Evolutionary conservation across 768 basidiomycete species (phyloP).

Genomic region (Cubamyces sp.): DNA sequence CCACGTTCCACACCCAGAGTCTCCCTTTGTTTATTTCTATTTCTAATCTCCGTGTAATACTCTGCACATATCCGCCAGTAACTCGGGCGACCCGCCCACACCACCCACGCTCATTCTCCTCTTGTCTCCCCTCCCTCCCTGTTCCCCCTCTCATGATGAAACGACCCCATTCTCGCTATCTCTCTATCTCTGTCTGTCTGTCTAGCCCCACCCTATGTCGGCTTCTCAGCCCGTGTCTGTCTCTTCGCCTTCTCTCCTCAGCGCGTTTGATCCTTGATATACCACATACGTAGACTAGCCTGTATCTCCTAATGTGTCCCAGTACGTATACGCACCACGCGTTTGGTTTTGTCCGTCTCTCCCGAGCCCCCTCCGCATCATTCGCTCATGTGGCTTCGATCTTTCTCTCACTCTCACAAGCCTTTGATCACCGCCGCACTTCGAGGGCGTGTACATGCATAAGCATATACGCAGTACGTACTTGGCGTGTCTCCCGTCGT

Average conservation of each 20-base stretch:
- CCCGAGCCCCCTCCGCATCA: background rate
- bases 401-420: too few species aligned
- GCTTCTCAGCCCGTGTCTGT: background rate
- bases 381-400: background rate
- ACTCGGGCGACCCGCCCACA: background rate
- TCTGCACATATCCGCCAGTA: constrained; percentile 20
- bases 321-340: background rate
- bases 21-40: constrained; percentile 34
- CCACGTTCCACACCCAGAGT: constrained; percentile 9
- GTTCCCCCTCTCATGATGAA: background rate
- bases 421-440: background rate
- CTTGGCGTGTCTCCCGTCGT: background rate
- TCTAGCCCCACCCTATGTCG: background rate
- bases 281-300: background rate
- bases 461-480: background rate
- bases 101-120: constrained; percentile 17
- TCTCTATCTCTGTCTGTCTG: background rate
- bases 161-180: background rate
- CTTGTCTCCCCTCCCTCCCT: constrained; percentile 2
- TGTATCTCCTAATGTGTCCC: constrained; percentile 16
- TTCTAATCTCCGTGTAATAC: constrained; percentile 35
- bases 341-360: constrained; percentile 1
- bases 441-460: background rate
- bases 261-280: background rate
- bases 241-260: background rate